Evolutionary conservation across 2,329 filamentous ascomycete species (phyloP), one percentile per base, ranked within the genome.

Genomic region (Stachybotrys chlorohalonatus): DNA sequence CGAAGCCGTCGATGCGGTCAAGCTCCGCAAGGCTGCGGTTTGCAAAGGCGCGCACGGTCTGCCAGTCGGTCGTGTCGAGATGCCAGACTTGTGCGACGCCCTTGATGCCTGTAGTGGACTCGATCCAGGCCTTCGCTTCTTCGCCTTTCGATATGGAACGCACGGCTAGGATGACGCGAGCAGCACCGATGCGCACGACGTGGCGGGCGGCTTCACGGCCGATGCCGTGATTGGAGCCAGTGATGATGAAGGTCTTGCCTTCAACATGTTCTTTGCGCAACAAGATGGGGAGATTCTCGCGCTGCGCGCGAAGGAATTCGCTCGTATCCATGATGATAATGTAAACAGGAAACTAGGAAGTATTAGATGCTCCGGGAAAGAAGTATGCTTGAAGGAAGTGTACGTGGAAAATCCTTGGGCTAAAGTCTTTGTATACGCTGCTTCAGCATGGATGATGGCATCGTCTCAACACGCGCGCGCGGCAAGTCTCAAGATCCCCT

Each of bases 151-250:
- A 60, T 3, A 68, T 45, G 36, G 62, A 63, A 31, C 75, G 71
- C 11, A 69, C 68, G 17, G 68, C 73, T 39, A 78, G 62, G 46
- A 78, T 72, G 17, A 79, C 66, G 16, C 67, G 68, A 30, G 60
- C 59, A 7, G 72, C 72, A 7, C 66, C 62, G 31, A 75, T 66
- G 2, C 63, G 63, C 13, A 68, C 64, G 53, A 75, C 66, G 52
- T 75, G 71, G 11, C 67, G 64, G 6, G 69, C 68, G 15, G 70
- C 70, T 58, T 75, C 74, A 15, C 70, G 64, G 5, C 74, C 74
- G 2, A 76, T 60, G 9, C 63, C 63, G n/a, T 59, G 60, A 55
- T 74, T 76, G 53, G 69, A 65, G 49, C 73, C 74, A 1, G 73
- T 76, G 52, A 77, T 61, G 48, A 76, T 68, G 55, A 52, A 55